These are phyloP conservation scores for Monosporozyma solicola DNA, from an alignment of 805 yeast genomes.

Conservation along the genomic window DNA sequence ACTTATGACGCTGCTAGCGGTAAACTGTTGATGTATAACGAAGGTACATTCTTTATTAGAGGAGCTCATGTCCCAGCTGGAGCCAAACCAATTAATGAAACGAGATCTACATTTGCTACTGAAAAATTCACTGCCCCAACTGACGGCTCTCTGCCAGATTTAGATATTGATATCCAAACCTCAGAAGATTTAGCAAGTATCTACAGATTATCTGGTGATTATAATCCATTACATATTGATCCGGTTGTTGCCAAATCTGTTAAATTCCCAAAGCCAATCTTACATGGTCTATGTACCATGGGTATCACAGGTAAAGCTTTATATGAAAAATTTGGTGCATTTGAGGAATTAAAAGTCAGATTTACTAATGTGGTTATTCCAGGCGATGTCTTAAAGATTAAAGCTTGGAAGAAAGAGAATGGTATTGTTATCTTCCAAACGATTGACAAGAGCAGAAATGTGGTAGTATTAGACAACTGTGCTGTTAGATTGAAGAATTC, in stretches of 20 bases:
- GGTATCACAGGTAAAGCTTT: conserved; percentile 75
- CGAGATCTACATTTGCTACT: conserved; percentile 52
- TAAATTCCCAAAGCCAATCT: conserved; percentile 74
- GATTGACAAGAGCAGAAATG: conserved; percentile 66
- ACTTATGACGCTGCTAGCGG: conserved; percentile 60
- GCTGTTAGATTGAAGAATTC: conserved; percentile 53
- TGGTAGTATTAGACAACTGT: conserved; percentile 76
- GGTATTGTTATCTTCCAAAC: conserved; percentile 71
- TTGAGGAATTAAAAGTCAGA: conserved; percentile 79
- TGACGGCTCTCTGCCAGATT: conserved; percentile 50
- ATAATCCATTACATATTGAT: conserved; percentile 92
- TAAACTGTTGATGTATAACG: conserved; percentile 67
- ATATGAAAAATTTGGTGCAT: conserved; percentile 71
- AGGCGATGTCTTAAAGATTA: conserved; percentile 75
- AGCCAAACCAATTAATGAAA: conserved; percentile 42
- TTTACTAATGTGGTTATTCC: conserved; percentile 90
- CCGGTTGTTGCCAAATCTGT: conserved; percentile 85
- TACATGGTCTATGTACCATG: conserved; percentile 85
- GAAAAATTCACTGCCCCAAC: conserved; percentile 54
- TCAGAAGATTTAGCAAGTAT: conserved; percentile 72
- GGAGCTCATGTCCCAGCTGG: conserved; percentile 46
- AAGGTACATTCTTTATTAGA: conserved; percentile 76
- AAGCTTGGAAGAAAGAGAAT: conserved; percentile 74
- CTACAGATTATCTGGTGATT: conserved; percentile 88
- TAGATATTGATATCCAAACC: conserved; percentile 48